Percentiles rank a stretch among this genome's conserved stretches.
Evolutionary conservation across 345 rosid genomes (phyloP).

Genomic region (Dipteronia dyeriana): DNA sequence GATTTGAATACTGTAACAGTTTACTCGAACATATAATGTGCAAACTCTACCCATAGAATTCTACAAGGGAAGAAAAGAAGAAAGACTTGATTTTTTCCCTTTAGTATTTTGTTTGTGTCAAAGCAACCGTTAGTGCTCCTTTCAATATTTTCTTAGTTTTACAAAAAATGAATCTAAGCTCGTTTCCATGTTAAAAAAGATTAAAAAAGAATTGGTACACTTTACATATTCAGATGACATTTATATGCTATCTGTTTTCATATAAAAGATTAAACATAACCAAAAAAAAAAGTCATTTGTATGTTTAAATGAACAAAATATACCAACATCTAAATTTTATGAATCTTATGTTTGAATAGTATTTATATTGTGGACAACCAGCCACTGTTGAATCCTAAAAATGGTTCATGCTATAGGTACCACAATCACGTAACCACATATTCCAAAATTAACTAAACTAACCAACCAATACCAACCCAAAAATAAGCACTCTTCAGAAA

Average conservation of each 20-base stretch:
- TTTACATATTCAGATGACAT: not conserved
- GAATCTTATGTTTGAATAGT: not conserved
- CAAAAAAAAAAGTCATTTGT: not conserved
- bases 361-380: too few species aligned
- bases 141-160: not conserved
- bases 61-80: not conserved
- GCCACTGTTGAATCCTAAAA: not conserved
- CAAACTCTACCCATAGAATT: not conserved
- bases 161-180: too few species aligned
- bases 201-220: not conserved
- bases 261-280: too few species aligned
- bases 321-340: not conserved
- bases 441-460: not conserved
- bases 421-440: not conserved
- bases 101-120: not conserved
- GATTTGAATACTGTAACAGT: conserved; percentile 9
- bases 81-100: not conserved
- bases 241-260: not conserved
- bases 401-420: not conserved
- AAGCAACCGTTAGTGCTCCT: not conserved
- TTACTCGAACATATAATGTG: not conserved
- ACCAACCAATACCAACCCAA: not conserved
- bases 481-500: not conserved
- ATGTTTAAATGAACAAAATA: not conserved
- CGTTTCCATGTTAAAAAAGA: not conserved